Conservation (phyloP, 768 basidiomycete genomes). For the Russula sp. region DNA sequence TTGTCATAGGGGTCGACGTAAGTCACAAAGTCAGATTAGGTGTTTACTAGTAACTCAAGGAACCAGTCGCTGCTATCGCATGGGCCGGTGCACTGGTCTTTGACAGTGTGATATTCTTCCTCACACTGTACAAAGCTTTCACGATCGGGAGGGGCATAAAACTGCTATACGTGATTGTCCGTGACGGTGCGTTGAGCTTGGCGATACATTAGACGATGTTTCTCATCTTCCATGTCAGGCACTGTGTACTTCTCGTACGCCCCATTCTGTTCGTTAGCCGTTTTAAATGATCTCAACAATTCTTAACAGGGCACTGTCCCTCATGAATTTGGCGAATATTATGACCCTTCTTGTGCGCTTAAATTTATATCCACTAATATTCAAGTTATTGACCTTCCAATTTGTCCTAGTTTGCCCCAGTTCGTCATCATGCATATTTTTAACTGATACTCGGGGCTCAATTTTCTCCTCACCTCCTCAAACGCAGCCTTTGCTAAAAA, state of each 20-base stretch:
- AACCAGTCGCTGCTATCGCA: slow-evolving; percentile 11
- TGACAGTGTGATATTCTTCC: slow-evolving; percentile 17
- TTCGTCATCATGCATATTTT: neutral
- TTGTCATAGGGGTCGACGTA: slow-evolving; percentile 12
- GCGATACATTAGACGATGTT: neutral
- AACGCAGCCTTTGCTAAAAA: slow-evolving; percentile 12
- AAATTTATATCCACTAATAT: neutral
- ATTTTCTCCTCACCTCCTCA: neutral
- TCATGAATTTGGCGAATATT: slow-evolving; percentile 19
- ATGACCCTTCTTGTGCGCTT: slow-evolving; percentile 14
- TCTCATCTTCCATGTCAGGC: slow-evolving; percentile 2
- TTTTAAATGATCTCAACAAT: neutral
- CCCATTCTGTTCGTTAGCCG: neutral
- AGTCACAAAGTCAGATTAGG: neutral
- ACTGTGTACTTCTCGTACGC: slow-evolving; percentile 24
- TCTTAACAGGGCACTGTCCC: slow-evolving; percentile 12
- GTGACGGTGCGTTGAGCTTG: slow-evolving; percentile 13
- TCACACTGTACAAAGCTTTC: slow-evolving; percentile 20
- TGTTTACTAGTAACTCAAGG: neutral
- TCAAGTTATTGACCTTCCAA: neutral
- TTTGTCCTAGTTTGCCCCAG: slow-evolving; percentile 13
- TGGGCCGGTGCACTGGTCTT: slow-evolving; percentile 17
- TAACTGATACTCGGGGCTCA: neutral
- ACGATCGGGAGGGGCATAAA: slow-evolving; percentile 13
- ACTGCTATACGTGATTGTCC: slow-evolving; percentile 20